A percentile compares a stretch with the other conserved stretches of the same genome.
phyloP scores from a whole-genome alignment of 768 basidiomycete genomes.

The Ramaria sp. region DNA sequence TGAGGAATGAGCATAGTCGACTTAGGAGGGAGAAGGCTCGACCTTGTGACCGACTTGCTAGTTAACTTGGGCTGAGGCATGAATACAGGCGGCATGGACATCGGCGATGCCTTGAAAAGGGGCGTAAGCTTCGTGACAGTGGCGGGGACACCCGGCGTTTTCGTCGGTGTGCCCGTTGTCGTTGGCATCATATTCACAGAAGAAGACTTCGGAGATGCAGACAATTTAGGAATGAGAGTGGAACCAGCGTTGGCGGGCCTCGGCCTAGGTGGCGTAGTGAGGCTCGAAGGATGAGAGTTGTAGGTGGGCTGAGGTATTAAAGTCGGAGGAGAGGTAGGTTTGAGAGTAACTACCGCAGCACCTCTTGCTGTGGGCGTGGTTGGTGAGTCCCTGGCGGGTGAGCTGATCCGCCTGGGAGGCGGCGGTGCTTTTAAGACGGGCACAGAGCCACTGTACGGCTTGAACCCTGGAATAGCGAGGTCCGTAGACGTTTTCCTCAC shows the following conservation, averaged over 20 bases:
- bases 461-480: background rate
- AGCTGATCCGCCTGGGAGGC: background rate
- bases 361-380: background rate
- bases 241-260: background rate
- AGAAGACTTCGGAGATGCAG: background rate
- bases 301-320: background rate
- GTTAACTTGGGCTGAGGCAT: background rate
- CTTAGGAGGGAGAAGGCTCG: slow-evolving; percentile 3
- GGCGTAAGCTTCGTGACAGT: slow-evolving; percentile 1
- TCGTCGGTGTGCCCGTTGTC: background rate
- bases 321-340: background rate
- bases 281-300: background rate
- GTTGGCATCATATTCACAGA: background rate
- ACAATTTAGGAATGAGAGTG: background rate
- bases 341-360: background rate
- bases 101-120: background rate
- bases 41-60: slow-evolving; percentile 6
- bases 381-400: background rate
- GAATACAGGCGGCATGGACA: background rate
- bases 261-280: background rate
- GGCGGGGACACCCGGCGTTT: background rate
- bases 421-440: background rate
- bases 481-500: background rate
- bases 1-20: background rate
- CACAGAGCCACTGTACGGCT: background rate